These are phyloP conservation scores for Aspergillus novoparasiticus DNA, from an alignment of 2,329 filamentous ascomycete genomes.

Conservation along the genomic window DNA sequence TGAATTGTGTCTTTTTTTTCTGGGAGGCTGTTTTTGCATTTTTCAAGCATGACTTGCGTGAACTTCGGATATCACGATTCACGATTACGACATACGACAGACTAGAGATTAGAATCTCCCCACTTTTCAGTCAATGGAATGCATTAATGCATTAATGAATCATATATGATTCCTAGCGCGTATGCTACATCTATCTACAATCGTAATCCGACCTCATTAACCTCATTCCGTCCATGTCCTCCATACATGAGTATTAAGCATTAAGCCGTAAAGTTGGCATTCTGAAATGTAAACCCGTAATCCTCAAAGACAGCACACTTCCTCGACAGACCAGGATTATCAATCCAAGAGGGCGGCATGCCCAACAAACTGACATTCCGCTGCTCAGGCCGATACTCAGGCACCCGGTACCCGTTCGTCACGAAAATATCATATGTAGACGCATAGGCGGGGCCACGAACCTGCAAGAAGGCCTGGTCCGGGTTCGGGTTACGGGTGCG, in stretches of 20 bases:
- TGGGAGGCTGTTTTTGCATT: neutral
- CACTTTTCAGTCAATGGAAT: neutral
- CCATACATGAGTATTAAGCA: neutral
- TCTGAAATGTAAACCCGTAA: conserved; percentile 30
- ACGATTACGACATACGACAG: neutral
- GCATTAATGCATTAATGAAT: neutral
- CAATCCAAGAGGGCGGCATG: conserved; percentile 14
- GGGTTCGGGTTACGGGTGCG: conserved; percentile 25
- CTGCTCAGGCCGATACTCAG: conserved; percentile 12
- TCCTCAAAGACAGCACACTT: conserved; percentile 26
- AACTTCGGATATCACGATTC: neutral
- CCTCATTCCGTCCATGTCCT: neutral
- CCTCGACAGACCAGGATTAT: conserved; percentile 17
- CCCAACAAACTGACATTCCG: conserved; percentile 20
- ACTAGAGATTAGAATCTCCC: neutral
- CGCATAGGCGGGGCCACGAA: conserved; percentile 26
- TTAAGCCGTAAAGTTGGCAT: conserved; percentile 16
- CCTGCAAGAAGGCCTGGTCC: conserved; percentile 15
- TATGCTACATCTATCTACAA: neutral
- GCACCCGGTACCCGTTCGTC: conserved; percentile 14
- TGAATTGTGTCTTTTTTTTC: neutral
- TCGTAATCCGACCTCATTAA: neutral
- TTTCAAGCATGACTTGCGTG: neutral
- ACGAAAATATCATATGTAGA: conserved; percentile 20
- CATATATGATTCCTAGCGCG: neutral